Evolutionary conservation across 1,284 basidiomycete genomes (phyloP).

Genomic region (Thelephora terrestris): DNA sequence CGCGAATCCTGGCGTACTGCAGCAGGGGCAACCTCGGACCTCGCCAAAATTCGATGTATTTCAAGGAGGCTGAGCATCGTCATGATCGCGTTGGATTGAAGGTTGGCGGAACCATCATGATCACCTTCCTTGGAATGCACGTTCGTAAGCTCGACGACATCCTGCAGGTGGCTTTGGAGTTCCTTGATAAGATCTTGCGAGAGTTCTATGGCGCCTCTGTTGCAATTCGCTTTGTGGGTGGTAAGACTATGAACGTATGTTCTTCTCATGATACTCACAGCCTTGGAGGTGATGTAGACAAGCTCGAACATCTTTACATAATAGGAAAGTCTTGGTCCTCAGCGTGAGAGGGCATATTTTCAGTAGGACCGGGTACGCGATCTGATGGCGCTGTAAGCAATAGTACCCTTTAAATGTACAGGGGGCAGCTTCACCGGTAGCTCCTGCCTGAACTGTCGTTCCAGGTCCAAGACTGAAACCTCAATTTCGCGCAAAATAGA

Average conservation of each 20-base stretch:
- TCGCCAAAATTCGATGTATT: background rate
- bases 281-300: background rate
- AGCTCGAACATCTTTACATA: background rate
- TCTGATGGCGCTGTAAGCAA: background rate
- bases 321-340: background rate
- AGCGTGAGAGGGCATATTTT: background rate
- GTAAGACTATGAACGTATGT: background rate
- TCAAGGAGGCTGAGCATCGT: background rate
- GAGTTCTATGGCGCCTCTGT: background rate
- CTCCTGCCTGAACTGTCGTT: background rate
- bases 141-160: background rate
- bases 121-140: background rate
- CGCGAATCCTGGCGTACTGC: too few relatives aligned
- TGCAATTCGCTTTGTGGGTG: background rate
- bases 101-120: background rate
- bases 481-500: too few relatives aligned
- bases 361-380: background rate
- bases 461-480: background rate
- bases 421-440: background rate
- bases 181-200: background rate
- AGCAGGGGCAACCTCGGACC: too few relatives aligned
- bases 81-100: background rate
- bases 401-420: background rate
- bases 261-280: background rate
- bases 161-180: background rate